phyloP scores from a whole-genome alignment of 1,139 yeast species.

The Pichia sp. region DNA sequence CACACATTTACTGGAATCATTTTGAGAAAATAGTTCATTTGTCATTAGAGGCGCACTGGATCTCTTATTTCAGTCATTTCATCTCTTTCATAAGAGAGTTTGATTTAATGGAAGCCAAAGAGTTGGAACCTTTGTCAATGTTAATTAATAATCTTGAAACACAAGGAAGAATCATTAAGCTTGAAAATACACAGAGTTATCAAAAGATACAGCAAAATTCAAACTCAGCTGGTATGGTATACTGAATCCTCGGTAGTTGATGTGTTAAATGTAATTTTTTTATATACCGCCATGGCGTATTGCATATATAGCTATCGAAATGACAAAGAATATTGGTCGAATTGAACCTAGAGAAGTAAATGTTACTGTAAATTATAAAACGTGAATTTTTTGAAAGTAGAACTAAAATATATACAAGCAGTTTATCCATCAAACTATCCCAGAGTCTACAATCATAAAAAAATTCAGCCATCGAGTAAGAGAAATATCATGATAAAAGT shows the following conservation, averaged over 20 bases:
- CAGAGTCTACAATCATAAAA: constrained; percentile 7
- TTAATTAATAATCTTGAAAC: constrained; percentile 75
- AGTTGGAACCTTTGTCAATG: constrained; percentile 72
- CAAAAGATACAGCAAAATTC: constrained; percentile 1
- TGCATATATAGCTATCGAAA: too few species aligned
- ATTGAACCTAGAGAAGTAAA: too few species aligned
- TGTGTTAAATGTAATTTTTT: neutral
- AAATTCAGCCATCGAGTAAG: neutral
- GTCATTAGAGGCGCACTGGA: constrained; percentile 95
- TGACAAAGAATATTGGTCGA: too few species aligned
- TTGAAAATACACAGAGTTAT: constrained; percentile 15
- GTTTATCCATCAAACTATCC: constrained; percentile 11
- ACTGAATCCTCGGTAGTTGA: neutral
- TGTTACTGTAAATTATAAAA: too few species aligned
- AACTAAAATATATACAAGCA: constrained; percentile 12
- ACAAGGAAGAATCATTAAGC: constrained; percentile 68
- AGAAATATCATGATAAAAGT: constrained; percentile 4
- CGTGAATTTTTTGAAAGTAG: constrained; percentile 1
- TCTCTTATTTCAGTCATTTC: constrained; percentile 95
- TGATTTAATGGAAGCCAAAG: constrained; percentile 70
- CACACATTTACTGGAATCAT: constrained; percentile 91
- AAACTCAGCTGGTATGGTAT: constrained; percentile 11
- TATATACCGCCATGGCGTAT: too few species aligned
- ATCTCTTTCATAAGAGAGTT: constrained; percentile 83
- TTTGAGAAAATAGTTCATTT: constrained; percentile 88